Conservation (phyloP, 345 rosid genomes). For the Luvunga scandens region DNA sequence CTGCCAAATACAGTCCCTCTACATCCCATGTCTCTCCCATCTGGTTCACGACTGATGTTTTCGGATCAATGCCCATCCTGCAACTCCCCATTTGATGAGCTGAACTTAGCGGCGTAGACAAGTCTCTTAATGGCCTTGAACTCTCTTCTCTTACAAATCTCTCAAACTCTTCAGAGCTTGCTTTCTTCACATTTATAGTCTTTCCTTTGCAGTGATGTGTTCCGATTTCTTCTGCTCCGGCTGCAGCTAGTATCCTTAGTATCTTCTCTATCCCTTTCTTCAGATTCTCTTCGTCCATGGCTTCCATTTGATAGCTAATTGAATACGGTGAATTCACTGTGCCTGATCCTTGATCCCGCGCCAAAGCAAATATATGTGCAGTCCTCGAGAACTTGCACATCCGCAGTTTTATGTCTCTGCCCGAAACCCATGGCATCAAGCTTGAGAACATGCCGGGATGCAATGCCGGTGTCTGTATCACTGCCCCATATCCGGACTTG, state of each 20-base stretch:
- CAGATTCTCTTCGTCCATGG: constrained; percentile 48
- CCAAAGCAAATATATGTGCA: constrained; percentile 60
- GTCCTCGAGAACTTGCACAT: constrained; percentile 71
- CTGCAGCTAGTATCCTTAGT: constrained; percentile 63
- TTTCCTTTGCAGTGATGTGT: constrained; percentile 57
- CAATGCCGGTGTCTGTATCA: constrained; percentile 74
- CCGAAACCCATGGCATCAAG: constrained; percentile 71
- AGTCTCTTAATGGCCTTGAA: constrained; percentile 37
- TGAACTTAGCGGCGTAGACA: constrained; percentile 52
- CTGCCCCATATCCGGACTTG: constrained; percentile 53
- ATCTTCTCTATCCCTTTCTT: constrained; percentile 57
- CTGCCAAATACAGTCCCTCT: constrained; percentile 69
- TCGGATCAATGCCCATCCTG: constrained; percentile 67
- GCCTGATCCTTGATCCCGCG: constrained; percentile 73
- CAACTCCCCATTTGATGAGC: constrained; percentile 97
- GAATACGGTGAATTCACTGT: constrained; percentile 33
- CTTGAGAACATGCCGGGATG: constrained; percentile 84
- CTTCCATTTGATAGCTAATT: constrained; percentile 46
- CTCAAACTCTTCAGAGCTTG: constrained; percentile 40
- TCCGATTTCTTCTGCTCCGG: constrained; percentile 83
- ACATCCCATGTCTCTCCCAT: constrained; percentile 87
- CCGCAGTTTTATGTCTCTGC: constrained; percentile 52
- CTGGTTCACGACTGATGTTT: constrained; percentile 58
- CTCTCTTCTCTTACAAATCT: constrained; percentile 69
- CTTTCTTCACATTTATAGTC: constrained; percentile 48